A percentile compares a stretch with the other conserved stretches of the same genome.
Conservation (phyloP, 768 basidiomycete species). For the Tricholoma sp. region DNA sequence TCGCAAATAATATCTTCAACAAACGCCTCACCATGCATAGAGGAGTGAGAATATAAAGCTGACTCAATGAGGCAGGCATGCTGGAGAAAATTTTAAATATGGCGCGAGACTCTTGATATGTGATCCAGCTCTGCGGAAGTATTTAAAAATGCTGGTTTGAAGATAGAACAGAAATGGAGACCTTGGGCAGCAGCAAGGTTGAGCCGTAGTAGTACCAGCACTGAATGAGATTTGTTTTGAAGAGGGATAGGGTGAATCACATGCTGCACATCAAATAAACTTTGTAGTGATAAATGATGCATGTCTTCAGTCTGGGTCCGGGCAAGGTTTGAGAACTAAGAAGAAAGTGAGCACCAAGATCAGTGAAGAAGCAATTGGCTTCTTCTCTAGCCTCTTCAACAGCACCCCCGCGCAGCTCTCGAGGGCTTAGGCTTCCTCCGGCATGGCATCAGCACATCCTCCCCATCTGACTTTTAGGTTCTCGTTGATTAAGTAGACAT, state of each 20-base stretch:
- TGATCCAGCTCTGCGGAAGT: slow-evolving; percentile 17
- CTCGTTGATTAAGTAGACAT: slow-evolving; percentile 87
- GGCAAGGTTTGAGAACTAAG: slow-evolving; percentile 8
- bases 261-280: slow-evolving; percentile 22
- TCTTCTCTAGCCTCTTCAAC: slow-evolving; percentile 49
- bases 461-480: slow-evolving; percentile 88
- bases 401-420: slow-evolving; percentile 67
- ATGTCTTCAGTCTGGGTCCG: slow-evolving; percentile 11
- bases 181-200: slow-evolving; percentile 22
- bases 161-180: not conserved
- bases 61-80: slow-evolving; percentile 18
- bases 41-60: slow-evolving; percentile 27
- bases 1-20: slow-evolving; percentile 10
- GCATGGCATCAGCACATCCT: slow-evolving; percentile 78
- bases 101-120: slow-evolving; percentile 11
- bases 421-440: slow-evolving; percentile 65
- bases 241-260: not conserved
- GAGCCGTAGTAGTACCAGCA: slow-evolving; percentile 13
- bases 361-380: slow-evolving; percentile 1
- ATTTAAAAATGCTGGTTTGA: not conserved
- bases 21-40: slow-evolving; percentile 30
- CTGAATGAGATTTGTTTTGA: not conserved
- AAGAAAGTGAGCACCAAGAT: not conserved
- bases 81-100: slow-evolving; percentile 18
- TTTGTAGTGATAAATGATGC: slow-evolving; percentile 20